Percentiles rank a stretch among this genome's conserved stretches.
These are phyloP conservation scores for Heliamphora pulchella DNA, from an alignment of 179 eudicot genomes.

Conservation along the genomic window DNA sequence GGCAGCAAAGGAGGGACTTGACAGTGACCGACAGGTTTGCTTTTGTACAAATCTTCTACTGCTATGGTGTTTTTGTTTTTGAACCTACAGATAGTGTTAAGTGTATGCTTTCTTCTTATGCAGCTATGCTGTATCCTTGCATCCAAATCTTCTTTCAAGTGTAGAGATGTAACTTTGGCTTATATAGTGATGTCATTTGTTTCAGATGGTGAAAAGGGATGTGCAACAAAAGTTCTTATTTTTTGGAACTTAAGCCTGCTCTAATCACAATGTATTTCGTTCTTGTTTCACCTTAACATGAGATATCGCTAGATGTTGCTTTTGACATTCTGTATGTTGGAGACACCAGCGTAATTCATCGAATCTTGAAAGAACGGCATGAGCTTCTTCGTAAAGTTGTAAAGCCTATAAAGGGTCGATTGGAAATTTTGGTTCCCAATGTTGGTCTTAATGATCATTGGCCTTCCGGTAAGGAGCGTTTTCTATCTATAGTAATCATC, in stretches of 20 bases:
- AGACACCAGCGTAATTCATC: slow-evolving; percentile 95
- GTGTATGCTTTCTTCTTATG: slow-evolving; percentile 25
- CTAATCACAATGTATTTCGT: not conserved
- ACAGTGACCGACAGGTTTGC: slow-evolving; percentile 56
- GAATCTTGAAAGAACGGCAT: slow-evolving; percentile 75
- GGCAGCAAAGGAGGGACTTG: slow-evolving; percentile 79
- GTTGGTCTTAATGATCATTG: slow-evolving; percentile 59
- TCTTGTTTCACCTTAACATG: slow-evolving; percentile 31
- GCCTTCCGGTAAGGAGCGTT: slow-evolving; percentile 30
- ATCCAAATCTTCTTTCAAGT: not conserved
- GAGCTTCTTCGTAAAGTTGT: slow-evolving; percentile 69
- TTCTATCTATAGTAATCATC: not conserved
- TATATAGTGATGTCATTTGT: slow-evolving; percentile 7
- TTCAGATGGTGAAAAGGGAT: not conserved
- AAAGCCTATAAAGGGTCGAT: slow-evolving; percentile 63
- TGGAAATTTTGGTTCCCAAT: slow-evolving; percentile 76
- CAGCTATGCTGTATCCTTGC: slow-evolving; percentile 81
- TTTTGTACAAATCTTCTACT: not conserved
- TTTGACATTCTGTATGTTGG: slow-evolving; percentile 91
- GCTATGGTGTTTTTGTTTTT: slow-evolving; percentile 1
- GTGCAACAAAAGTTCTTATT: not conserved
- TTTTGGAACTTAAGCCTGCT: not conserved
- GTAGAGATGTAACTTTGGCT: not conserved
- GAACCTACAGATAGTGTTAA: slow-evolving; percentile 10
- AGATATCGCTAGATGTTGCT: slow-evolving; percentile 55